Evolutionary conservation across 345 rosid species (phyloP).

Genomic region (Camelina neglecta): DNA sequence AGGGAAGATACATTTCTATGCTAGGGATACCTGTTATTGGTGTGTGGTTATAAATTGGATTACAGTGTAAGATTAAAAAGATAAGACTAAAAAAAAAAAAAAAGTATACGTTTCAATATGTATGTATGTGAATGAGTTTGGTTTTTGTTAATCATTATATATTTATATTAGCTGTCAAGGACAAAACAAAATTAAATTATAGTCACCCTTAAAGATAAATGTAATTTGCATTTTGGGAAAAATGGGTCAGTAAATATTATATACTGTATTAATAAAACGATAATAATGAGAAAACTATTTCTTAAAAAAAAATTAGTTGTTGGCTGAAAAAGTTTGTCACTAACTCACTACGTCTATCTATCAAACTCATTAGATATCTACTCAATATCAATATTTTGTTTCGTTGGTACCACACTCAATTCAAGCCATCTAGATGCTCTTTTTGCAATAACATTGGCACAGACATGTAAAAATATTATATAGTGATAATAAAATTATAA

Average conservation of each 20-base stretch:
- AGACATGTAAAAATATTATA: too few species aligned
- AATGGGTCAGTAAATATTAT: neutral
- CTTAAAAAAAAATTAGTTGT: neutral
- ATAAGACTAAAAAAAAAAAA: neutral
- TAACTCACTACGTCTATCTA: too few species aligned
- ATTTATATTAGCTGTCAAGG: neutral
- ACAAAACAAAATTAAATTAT: neutral
- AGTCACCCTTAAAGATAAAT: neutral
- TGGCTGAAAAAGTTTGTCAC: too few species aligned
- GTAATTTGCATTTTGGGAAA: neutral
- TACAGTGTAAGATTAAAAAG: neutral
- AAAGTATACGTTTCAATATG: neutral
- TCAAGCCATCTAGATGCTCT: neutral
- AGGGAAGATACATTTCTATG: neutral
- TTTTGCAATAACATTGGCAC: too few species aligned
- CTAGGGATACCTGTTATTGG: neutral
- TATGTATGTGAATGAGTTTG: neutral
- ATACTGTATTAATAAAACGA: neutral
- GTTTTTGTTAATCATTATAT: neutral
- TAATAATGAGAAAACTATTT: neutral
- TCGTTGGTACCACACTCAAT: neutral
- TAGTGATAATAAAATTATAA: too few species aligned
- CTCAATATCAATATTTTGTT: neutral
- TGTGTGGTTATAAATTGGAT: constrained; percentile 26
- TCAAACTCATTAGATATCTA: too few species aligned